Base-by-base conservation (phyloP, 2,329 filamentous ascomycete genomes). In the Hypoxylon sp. region DNA sequence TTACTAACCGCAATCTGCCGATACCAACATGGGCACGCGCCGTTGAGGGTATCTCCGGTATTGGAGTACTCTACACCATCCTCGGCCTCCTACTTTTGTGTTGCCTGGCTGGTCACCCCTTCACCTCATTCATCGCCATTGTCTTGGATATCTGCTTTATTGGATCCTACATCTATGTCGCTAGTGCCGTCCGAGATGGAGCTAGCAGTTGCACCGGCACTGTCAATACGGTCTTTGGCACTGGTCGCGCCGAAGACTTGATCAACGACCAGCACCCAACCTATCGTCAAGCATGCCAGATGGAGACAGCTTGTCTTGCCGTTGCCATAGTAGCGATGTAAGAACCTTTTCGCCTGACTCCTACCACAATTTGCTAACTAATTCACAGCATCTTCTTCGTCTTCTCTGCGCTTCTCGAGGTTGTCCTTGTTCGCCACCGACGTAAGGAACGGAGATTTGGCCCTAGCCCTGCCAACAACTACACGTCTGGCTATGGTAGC, bases 91-190 rank as follows among this genome's bases (percentile, higher is more conserved):
- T 96, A 30, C 81, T 96, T 37, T 90, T 95, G 7, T 93, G 92
- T 82, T 96, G 88, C 76, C 81, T 97, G 5, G 93, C 91, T 34
- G 93, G 93, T 27, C 85, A 91, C 65, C 83, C 85, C 3, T 83
- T 95, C 78, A 90, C 94, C 64, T 91, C 91, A 2, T 84, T 90
- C 74, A 69, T 96, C 57, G 91, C 87, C 68, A 87, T 97, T 68
- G 66, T 94, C 23, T 83, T 97, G 50, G 93, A 97, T 74, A 73
- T 96, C 56, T 86, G 86, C 73, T 97, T 97, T 78, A 81, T 88
- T 55, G 92, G 86, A 41, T 88, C 84, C 63, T 96, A 96, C 82
- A 87, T 96, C 75, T 96, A 94, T 75, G 87, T 97, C 64, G 93
- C 94, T 0, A 83, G 90, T 51, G 84, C 92, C 68, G 94, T 92